Evolutionary conservation across 106 monocot species (phyloP), one percentile per base, ranked within the genome.

Genomic region (Cymbidium sinense): DNA sequence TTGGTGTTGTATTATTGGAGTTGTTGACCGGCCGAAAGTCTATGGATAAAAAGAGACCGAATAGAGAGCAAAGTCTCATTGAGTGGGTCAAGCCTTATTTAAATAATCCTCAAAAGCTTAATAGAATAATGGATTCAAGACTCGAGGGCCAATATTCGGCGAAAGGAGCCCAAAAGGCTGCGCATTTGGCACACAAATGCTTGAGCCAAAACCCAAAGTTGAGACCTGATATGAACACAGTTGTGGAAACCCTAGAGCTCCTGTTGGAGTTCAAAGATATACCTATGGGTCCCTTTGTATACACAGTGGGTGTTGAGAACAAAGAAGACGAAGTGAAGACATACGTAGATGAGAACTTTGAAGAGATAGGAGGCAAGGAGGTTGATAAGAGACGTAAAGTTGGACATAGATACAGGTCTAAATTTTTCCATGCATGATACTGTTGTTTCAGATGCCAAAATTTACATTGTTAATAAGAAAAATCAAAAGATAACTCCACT

Each of bases 1-100:
- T 76, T 36, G 95, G 95, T 2, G 92, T 95, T 0, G 95, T 95
- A 28, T 79, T 95, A 87, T 76, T 81, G 84, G 93, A 28, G 80
- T 76, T 94, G 13, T 70, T 94, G 28, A 79, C 89, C 0, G 94
- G 94, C 0, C 70, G 91, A 47, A 25, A 75, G 20, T 87, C 78
- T 0, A 76, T 91, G 23, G 94, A 94, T 78, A 87, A 84, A n/a
- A 64, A 61, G 13, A 78, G 87, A 34, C 81, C 82, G 2, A 50
- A 41, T 1, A 80, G 87, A 64, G 91, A 94, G 13, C 85, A 94
- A 50, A 91, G 86, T 77, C 82, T 94, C 0, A 91, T 91, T 0
- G 83, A 86, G 18, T 94, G 91, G 89, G 91, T 90, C 5, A 70
- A 75, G 72, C 90, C 90, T 20, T 81, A 29, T 33, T 31, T 93